Conservation (phyloP, 495 filamentous ascomycete genomes). For the Neurospora sp. region DNA sequence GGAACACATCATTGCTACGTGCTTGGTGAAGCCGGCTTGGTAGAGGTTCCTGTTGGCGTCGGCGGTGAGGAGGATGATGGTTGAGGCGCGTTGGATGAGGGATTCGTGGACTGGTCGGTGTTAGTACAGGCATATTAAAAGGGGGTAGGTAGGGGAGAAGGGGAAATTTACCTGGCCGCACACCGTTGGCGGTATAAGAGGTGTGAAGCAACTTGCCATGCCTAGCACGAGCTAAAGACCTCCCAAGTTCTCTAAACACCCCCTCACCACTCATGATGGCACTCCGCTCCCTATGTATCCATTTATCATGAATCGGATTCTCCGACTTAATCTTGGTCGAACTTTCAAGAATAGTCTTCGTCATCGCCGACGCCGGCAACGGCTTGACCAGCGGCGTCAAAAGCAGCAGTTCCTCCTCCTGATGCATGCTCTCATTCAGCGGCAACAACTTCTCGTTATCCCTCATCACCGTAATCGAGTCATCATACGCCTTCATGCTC, state of each 20-base stretch:
- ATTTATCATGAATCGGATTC: slow-evolving; percentile 42
- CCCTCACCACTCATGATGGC: slow-evolving; percentile 80
- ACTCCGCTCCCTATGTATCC: slow-evolving; percentile 45
- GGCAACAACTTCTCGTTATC: slow-evolving; percentile 73
- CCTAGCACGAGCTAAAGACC: slow-evolving; percentile 69
- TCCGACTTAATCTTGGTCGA: slow-evolving; percentile 35
- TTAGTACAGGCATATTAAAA: slow-evolving; percentile 5
- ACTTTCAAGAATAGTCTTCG: slow-evolving; percentile 40
- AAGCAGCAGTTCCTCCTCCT: slow-evolving; percentile 74
- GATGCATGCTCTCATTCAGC: slow-evolving; percentile 62
- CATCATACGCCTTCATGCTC: slow-evolving; percentile 73
- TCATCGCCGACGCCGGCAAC: slow-evolving; percentile 68
- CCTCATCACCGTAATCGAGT: slow-evolving; percentile 75
- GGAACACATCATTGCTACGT: slow-evolving; percentile 84
- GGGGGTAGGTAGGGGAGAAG: neutral
- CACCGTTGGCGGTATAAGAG: slow-evolving; percentile 82
- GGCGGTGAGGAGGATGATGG: slow-evolving; percentile 78
- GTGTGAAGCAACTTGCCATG: slow-evolving; percentile 79
- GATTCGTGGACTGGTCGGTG: slow-evolving; percentile 60
- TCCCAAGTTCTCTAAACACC: slow-evolving; percentile 75
- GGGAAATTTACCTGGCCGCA: slow-evolving; percentile 47
- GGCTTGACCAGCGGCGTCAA: slow-evolving; percentile 81
- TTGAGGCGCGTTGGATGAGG: slow-evolving; percentile 73
- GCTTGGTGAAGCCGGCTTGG: slow-evolving; percentile 84
- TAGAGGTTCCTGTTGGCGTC: slow-evolving; percentile 87